Evolutionary conservation across 148 eudicot genomes (phyloP).

Genomic region (Vaccinium myrtillus): DNA sequence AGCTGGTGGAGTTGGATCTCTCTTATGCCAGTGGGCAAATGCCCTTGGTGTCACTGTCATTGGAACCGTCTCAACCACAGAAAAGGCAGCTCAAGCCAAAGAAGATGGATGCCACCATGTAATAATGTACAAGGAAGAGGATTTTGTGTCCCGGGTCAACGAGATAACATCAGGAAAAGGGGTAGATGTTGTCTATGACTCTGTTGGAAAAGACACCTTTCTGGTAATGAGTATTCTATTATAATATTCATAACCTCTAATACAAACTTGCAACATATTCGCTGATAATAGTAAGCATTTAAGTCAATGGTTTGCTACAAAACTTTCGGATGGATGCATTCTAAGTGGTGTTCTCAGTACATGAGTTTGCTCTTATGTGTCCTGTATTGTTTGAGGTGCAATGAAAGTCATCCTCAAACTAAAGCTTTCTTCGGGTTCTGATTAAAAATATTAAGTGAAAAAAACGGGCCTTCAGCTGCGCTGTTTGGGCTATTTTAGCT

Average conservation of each 20-base stretch:
- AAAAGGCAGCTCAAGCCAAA: conserved; percentile 81
- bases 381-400: neutral
- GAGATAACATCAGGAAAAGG: conserved; percentile 82
- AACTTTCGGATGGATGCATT: neutral
- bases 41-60: conserved; percentile 82
- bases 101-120: conserved; percentile 87
- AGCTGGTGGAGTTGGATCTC: conserved; percentile 84
- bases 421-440: neutral
- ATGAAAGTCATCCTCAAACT: neutral
- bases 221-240: conserved; percentile 41
- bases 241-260: neutral
- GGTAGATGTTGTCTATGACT: conserved; percentile 84
- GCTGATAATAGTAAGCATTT: neutral
- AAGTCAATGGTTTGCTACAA: neutral
- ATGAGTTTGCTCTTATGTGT: neutral
- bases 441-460: neutral
- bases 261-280: neutral
- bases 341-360: neutral
- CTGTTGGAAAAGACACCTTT: conserved; percentile 85
- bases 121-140: conserved; percentile 67
- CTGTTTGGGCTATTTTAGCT: neutral
- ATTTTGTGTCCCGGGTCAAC: conserved; percentile 68
- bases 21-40: conserved; percentile 87
- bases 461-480: neutral
- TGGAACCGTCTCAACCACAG: conserved; percentile 77